phyloP scores from a whole-genome alignment of 169 alveolate genomes.

The Besnoitia besnoiti region DNA sequence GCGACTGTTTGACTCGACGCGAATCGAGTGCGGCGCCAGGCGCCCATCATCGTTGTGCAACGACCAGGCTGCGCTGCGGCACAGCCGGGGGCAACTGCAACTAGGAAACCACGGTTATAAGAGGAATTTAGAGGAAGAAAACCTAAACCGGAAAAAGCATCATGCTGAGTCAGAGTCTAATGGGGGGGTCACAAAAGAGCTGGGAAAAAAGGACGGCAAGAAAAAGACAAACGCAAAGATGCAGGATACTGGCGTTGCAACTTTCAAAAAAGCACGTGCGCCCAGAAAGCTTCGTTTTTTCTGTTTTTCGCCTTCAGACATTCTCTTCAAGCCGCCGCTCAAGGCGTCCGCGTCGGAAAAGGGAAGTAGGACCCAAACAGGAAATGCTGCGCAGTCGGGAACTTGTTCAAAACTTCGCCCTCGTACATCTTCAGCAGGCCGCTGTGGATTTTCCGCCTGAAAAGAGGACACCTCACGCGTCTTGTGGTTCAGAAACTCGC shows the following conservation, averaged over 20 bases:
- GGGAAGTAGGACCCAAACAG: slow-evolving; percentile 68
- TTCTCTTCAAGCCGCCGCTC: neutral
- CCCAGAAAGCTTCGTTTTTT: neutral
- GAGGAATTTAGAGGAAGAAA: neutral
- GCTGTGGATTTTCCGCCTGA: slow-evolving; percentile 67
- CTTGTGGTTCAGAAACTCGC: too few relatives aligned
- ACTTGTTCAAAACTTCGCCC: slow-evolving; percentile 68
- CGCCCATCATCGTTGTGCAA: too few relatives aligned
- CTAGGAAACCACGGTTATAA: too few relatives aligned
- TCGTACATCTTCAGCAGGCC: slow-evolving; percentile 72
- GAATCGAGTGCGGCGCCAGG: too few relatives aligned
- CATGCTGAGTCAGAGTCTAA: neutral
- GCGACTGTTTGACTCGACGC: too few relatives aligned
- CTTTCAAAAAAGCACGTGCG: neutral
- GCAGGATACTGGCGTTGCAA: neutral
- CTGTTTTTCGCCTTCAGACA: too few relatives aligned
- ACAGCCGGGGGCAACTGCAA: too few relatives aligned
- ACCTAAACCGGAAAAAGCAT: neutral
- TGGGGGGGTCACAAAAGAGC: neutral
- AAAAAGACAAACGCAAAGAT: neutral
- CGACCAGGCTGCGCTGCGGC: too few relatives aligned
- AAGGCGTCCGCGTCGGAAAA: neutral
- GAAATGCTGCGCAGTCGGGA: slow-evolving; percentile 73
- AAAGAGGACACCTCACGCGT: neutral
- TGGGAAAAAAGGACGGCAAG: neutral